Evolutionary conservation across 228 moss, liverwort and hornwort species (phyloP).

Genomic region (Sphagnum fallax): DNA sequence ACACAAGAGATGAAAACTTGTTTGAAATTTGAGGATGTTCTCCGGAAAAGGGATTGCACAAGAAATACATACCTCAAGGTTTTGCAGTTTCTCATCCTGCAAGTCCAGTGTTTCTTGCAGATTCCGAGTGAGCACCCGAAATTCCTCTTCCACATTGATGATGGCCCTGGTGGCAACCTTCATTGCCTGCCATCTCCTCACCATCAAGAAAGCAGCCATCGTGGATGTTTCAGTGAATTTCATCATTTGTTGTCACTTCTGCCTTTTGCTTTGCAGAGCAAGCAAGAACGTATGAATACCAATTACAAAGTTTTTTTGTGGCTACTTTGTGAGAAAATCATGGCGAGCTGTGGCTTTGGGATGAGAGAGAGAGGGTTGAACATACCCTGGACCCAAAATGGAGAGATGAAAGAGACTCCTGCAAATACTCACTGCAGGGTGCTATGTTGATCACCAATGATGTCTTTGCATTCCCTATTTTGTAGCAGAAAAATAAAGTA

Average conservation of each 20-base stretch:
- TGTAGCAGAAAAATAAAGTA: no score
- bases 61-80: conserved; percentile 50
- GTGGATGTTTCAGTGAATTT: no score
- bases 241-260: no score
- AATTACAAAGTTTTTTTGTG: no score
- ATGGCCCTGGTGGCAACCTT: conserved; percentile 79
- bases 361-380: background rate
- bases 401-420: conserved; percentile 80
- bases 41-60: background rate
- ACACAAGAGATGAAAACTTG: no score
- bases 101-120: conserved; percentile 81
- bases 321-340: no score
- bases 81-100: conserved; percentile 73
- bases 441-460: conserved; percentile 84
- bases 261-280: no score
- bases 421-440: conserved; percentile 71
- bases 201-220: background rate
- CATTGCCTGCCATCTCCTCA: conserved; percentile 49
- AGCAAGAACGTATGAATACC: no score
- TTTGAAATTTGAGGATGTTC: background rate
- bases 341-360: no score
- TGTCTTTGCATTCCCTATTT: conserved; percentile 74
- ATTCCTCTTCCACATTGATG: conserved; percentile 81
- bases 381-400: conserved; percentile 77
- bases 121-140: conserved; percentile 66